A percentile compares a stretch with the other conserved stretches of the same genome.
These are phyloP conservation scores for Prunus mongolica DNA, from an alignment of 306 rosid genomes.

Conservation along the genomic window DNA sequence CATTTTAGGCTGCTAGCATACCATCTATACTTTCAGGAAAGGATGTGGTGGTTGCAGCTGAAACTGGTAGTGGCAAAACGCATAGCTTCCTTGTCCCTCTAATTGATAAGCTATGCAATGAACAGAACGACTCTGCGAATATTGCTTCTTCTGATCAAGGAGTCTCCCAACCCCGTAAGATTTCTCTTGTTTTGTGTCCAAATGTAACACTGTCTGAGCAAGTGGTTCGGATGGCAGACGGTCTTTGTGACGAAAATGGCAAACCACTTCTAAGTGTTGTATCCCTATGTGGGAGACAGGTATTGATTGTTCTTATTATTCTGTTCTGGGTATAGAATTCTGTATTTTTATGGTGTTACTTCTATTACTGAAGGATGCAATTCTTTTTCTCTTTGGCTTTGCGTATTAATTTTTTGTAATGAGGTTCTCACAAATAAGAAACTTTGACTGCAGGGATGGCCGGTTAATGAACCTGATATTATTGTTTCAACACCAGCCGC, in stretches of 20 bases:
- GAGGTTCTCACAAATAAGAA: slow-evolving; percentile 3
- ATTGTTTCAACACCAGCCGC: slow-evolving; percentile 95
- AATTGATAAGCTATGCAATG: slow-evolving; percentile 50
- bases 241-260: slow-evolving; percentile 61
- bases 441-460: slow-evolving; percentile 78
- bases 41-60: slow-evolving; percentile 90
- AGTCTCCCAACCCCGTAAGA: slow-evolving; percentile 21
- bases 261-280: slow-evolving; percentile 59
- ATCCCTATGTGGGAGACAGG: slow-evolving; percentile 92
- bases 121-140: slow-evolving; percentile 26
- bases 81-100: slow-evolving; percentile 79
- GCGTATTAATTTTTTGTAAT: not conserved
- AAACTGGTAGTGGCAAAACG: slow-evolving; percentile 97
- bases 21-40: slow-evolving; percentile 76
- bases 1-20: slow-evolving; percentile 75
- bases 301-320: slow-evolving; percentile 19
- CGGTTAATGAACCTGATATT: slow-evolving; percentile 64
- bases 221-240: slow-evolving; percentile 80
- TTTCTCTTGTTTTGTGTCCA: slow-evolving; percentile 81
- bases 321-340: not conserved
- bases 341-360: not conserved
- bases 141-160: slow-evolving; percentile 34
- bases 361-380: not conserved
- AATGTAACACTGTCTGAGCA: slow-evolving; percentile 90
- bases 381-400: slow-evolving; percentile 1